Base-by-base conservation (phyloP, 1,139 yeast species). In the Yamadazyma dushanensis region DNA sequence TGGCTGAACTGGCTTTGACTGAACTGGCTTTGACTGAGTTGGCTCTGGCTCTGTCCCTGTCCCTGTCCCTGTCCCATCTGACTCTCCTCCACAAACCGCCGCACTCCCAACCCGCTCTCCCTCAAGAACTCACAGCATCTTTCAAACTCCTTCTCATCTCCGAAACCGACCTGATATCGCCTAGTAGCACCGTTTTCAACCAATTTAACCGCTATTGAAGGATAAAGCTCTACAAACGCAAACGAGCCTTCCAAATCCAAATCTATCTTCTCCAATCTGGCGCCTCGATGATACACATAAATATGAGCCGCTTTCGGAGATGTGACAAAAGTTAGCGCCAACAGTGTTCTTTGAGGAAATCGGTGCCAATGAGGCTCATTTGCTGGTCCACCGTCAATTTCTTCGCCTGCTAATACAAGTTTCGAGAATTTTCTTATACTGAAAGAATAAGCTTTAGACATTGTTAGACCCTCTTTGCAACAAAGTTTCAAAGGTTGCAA, bases 141-240 rank as follows among this genome's bases (percentile, higher is more conserved):
- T n/a, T 30, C 21, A 20, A 29, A 40, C 25, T 38, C 41, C 2
- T 26, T 26, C 10, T 25, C 25, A 4, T 28, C 27, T 4, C 27
- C 29, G 32, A 47, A 47, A 1, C 39, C 40, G 3, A 47, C 16
- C 37, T 47, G 51, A 32, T 45, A 47, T 22, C 51, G n/a, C 22
- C 40, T 41, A 8, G 37, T n/a, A 1, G 36, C 34, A 3, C 29
- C 27, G 13, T 18, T 15, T 26, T 33, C 36, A 1, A 31, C 22
- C 18, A 42, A 37, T 31, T 47, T 47, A 31, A 46, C 43, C 3
- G 50, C 51, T 9, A 47, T 37, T 8, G 50, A 38, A 2, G 51
- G 51, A 21, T 30, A 40, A 16, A 34, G 36, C 14, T 40, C 33
- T 14, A 47, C 32, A 26, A 42, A 42, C 25, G 10, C 9, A 21